Evolutionary conservation across 2,329 filamentous ascomycete genomes (phyloP).

Genomic region (Periconia macrospinosa): DNA sequence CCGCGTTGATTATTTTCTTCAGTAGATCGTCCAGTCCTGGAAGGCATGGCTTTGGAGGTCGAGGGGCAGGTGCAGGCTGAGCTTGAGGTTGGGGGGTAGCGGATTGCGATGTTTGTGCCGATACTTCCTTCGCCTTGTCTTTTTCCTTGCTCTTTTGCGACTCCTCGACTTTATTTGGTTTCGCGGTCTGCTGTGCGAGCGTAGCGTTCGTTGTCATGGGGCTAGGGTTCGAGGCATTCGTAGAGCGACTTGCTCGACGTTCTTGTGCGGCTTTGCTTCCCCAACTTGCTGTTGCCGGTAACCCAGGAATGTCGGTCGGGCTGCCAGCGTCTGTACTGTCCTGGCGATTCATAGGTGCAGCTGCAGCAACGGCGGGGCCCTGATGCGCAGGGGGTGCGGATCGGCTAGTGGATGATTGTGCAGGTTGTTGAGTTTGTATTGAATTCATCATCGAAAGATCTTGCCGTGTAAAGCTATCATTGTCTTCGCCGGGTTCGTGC

Average conservation of each 20-base stretch:
- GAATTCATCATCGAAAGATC: slow-evolving; percentile 95
- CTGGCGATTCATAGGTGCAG: slow-evolving; percentile 67
- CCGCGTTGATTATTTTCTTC: slow-evolving; percentile 43
- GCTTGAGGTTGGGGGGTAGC: slow-evolving; percentile 22
- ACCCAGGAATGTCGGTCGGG: slow-evolving; percentile 74
- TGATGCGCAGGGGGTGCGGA: slow-evolving; percentile 55
- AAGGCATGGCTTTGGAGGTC: slow-evolving; percentile 18
- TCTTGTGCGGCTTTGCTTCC: slow-evolving; percentile 71
- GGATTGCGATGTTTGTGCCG: slow-evolving; percentile 29
- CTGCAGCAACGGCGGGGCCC: slow-evolving; percentile 55
- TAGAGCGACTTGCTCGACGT: slow-evolving; percentile 76
- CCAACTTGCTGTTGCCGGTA: slow-evolving; percentile 94
- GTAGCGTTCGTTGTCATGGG: slow-evolving; percentile 63
- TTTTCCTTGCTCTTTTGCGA: slow-evolving; percentile 32
- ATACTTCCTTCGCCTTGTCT: slow-evolving; percentile 29
- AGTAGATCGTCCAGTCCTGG: slow-evolving; percentile 41
- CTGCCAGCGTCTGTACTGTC: slow-evolving; percentile 75
- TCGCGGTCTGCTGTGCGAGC: slow-evolving; percentile 35
- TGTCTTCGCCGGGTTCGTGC: slow-evolving; percentile 97
- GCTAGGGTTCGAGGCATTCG: slow-evolving; percentile 79
- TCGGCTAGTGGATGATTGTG: slow-evolving; percentile 56
- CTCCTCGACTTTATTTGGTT: slow-evolving; percentile 33
- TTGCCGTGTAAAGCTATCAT: slow-evolving; percentile 92
- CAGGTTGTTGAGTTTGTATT: slow-evolving; percentile 74
- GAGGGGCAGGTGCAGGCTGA: slow-evolving; percentile 14